Conservation (phyloP, 1,139 yeast species). For the Debaryomycetaceae sp. region DNA sequence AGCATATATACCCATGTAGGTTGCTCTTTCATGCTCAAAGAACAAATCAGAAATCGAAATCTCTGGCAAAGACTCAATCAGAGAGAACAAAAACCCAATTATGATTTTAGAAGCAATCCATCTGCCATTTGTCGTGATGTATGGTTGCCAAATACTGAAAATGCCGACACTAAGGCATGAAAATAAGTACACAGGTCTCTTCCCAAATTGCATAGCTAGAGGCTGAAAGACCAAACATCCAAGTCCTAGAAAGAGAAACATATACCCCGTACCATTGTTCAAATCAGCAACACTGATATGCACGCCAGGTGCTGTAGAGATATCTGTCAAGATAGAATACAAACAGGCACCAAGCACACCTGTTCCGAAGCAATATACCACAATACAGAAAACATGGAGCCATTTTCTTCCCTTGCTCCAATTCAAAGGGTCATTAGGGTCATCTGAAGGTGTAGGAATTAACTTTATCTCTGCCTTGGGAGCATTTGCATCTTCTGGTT, state of each 20-base stretch:
- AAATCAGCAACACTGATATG: slow-evolving; percentile 31
- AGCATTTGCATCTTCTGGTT: background rate
- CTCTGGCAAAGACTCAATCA: slow-evolving; percentile 55
- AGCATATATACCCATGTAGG: slow-evolving; percentile 23
- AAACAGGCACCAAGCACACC: slow-evolving; percentile 47
- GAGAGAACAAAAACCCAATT: slow-evolving; percentile 50
- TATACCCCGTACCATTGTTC: slow-evolving; percentile 51
- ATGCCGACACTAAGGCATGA: slow-evolving; percentile 22
- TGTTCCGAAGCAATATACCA: slow-evolving; percentile 41
- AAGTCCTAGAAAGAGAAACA: slow-evolving; percentile 46
- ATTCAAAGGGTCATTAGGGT: slow-evolving; percentile 49
- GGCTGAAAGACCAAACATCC: slow-evolving; percentile 51
- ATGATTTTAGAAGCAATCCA: slow-evolving; percentile 41
- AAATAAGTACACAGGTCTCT: slow-evolving; percentile 46
- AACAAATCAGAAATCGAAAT: slow-evolving; percentile 47
- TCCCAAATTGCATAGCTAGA: slow-evolving; percentile 50
- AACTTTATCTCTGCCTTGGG: slow-evolving; percentile 12
- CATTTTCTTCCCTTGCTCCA: slow-evolving; percentile 37
- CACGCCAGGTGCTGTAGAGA: slow-evolving; percentile 16
- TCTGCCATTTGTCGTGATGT: slow-evolving; percentile 31
- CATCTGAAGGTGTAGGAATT: slow-evolving; percentile 43
- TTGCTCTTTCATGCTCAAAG: slow-evolving; percentile 51
- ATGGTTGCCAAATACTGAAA: slow-evolving; percentile 42
- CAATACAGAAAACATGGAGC: slow-evolving; percentile 29
- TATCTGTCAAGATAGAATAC: slow-evolving; percentile 40